Evolutionary conservation across 2,329 filamentous ascomycete species (phyloP), one percentile per base, ranked within the genome.

Genomic region (Periconia sp.): DNA sequence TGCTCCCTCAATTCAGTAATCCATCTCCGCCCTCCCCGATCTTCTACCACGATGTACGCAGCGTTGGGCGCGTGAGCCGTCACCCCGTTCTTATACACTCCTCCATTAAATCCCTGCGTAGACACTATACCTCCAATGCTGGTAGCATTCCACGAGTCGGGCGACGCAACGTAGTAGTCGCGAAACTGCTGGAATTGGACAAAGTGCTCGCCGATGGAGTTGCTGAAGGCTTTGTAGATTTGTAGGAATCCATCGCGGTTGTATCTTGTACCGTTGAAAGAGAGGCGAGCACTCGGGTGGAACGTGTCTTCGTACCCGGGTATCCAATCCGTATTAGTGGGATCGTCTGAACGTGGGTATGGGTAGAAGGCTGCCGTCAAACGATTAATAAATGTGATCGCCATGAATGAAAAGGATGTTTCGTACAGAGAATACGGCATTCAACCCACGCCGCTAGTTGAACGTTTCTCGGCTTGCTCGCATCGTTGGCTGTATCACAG

Each of bases 141-240:
- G 18, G 41, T 37, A 7, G 42, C 31, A 31, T 54, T 37, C 51
- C 51, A 53, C 0, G 52, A 42, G n/a, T 54, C 52, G n/a, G 52
- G 52, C 10, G 52, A 54, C 6, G 52, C 42, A 44, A 54, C 52
- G n/a, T 50, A 54, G 37, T 42, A 50, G 13, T 54, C 52, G 30
- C 52, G 52, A 42, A 42, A 54, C 17, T 54, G 52, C 19, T 54
- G 47, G 46, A 47, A 54, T 23, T 43, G 47, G 2, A 15, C 45
- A 19, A 49, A 54, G n/a, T 43, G 47, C 35, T 35, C 5, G 2
- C 52, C 52, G 17, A 54, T 54, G 13, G 18, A 45, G 11, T 8
- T n/a, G 27, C 47, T 50, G 47, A 54, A 50, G n/a, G 17, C 19
- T 19, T 45, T 50, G 37, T 47, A 54, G 2, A 47, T 20, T 6